These are phyloP conservation scores for Cardamine chenopodiifolia DNA, from an alignment of 345 rosid genomes.

Conservation along the genomic window DNA sequence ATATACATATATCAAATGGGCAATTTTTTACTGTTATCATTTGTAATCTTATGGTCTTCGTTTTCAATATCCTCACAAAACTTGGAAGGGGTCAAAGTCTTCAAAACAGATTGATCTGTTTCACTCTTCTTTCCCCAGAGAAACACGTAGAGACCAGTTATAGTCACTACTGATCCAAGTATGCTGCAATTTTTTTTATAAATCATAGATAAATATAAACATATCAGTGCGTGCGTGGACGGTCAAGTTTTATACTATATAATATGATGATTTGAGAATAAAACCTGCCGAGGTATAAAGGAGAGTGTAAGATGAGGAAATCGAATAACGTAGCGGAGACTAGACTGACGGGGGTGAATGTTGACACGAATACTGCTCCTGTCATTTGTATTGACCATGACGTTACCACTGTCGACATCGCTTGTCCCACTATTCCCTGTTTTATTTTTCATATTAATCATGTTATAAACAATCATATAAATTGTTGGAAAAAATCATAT, in stretches of 20 bases:
- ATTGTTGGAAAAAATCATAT: neutral
- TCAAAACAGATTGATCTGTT: slow-evolving; percentile 19
- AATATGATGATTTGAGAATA: slow-evolving; percentile 5
- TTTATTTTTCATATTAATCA: neutral
- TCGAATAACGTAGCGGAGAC: slow-evolving; percentile 43
- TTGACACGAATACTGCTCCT: slow-evolving; percentile 53
- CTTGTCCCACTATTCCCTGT: slow-evolving; percentile 55
- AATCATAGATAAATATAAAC: neutral
- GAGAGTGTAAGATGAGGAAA: slow-evolving; percentile 38
- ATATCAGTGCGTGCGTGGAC: neutral
- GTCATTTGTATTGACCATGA: slow-evolving; percentile 52
- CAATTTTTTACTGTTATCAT: slow-evolving; percentile 16
- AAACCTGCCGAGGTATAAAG: slow-evolving; percentile 44
- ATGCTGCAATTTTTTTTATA: slow-evolving; percentile 20
- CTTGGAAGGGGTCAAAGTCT: slow-evolving; percentile 5
- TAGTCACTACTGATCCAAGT: slow-evolving; percentile 37
- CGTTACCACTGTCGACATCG: slow-evolving; percentile 49
- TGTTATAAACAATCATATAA: neutral
- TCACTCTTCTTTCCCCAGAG: slow-evolving; percentile 45
- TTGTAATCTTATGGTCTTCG: neutral
- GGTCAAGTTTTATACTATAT: neutral
- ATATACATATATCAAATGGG: slow-evolving; percentile 22
- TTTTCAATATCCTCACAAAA: slow-evolving; percentile 19
- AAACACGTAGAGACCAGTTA: slow-evolving; percentile 44
- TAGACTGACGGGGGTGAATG: slow-evolving; percentile 48